These are phyloP conservation scores for Plasmodium relictum DNA, from an alignment of 169 alveolate species.

Conservation along the genomic window DNA sequence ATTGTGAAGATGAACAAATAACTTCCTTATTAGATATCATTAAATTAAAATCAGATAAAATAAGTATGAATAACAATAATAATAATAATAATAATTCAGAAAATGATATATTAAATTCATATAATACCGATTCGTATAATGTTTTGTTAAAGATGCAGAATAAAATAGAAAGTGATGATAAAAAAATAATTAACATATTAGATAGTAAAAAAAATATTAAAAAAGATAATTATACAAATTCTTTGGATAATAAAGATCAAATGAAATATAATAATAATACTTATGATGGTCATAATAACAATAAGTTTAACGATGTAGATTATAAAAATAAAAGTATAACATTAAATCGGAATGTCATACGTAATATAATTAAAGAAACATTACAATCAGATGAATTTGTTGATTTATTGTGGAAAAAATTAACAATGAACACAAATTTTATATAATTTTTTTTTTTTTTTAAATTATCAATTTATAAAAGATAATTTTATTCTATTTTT, in stretches of 20 bases:
- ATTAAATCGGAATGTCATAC: conserved; percentile 22
- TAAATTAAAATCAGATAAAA: conserved; percentile 16
- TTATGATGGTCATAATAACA: background rate
- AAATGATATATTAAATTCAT: background rate
- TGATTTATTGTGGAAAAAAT: conserved; percentile 37
- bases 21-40: conserved; percentile 31
- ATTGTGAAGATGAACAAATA: conserved; percentile 47
- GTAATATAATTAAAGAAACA: conserved; percentile 55
- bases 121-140: conserved; percentile 42
- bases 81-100: background rate
- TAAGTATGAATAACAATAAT: background rate
- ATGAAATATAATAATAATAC: background rate
- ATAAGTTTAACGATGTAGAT: background rate
- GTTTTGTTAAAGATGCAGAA: conserved; percentile 37
- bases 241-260: background rate
- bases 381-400: conserved; percentile 69
- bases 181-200: background rate
- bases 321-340: conserved; percentile 26
- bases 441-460: too few species aligned
- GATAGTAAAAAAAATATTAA: background rate
- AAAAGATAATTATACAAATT: background rate
- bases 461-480: too few species aligned
- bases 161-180: conserved; percentile 24
- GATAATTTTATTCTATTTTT: too few species aligned
- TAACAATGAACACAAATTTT: too few species aligned